Conservation (phyloP, 345 rosid genomes). For the Anastatica hierochuntica region DNA sequence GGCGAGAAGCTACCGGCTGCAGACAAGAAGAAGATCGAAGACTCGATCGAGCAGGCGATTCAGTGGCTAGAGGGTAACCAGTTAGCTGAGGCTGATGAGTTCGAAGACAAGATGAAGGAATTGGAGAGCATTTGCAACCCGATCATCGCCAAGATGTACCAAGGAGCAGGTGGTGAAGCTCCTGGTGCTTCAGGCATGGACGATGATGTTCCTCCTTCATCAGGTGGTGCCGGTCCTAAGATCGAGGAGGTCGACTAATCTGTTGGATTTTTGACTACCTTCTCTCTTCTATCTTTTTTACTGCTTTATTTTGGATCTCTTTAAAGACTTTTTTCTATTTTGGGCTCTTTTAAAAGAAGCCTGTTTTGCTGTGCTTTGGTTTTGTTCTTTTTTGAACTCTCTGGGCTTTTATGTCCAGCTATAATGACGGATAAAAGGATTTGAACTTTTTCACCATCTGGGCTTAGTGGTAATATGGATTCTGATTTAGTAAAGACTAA, state of each 20-base stretch:
- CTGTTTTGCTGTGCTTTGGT: background rate
- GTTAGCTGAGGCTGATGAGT: background rate
- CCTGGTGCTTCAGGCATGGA: conserved; percentile 22
- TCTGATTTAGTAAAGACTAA: too few relatives aligned
- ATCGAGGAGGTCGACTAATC: conserved; percentile 21
- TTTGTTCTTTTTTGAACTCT: too few relatives aligned
- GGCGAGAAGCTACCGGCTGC: conserved; percentile 31
- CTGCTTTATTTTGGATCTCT: background rate
- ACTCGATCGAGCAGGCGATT: conserved; percentile 34
- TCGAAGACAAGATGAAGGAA: background rate
- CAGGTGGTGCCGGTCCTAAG: conserved; percentile 52
- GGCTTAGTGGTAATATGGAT: too few relatives aligned
- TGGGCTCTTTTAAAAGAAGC: background rate
- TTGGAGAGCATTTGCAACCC: background rate
- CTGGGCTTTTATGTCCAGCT: too few relatives aligned
- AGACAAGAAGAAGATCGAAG: conserved; percentile 46
- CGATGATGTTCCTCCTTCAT: conserved; percentile 8
- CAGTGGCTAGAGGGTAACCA: conserved; percentile 37
- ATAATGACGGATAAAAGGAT: too few relatives aligned
- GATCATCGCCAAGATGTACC: conserved; percentile 54
- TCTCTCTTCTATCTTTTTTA: background rate
- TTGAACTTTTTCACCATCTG: too few relatives aligned
- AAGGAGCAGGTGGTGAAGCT: conserved; percentile 28
- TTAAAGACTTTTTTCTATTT: background rate
- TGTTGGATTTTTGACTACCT: background rate